Evolutionary conservation across 306 rosid species (phyloP).

Genomic region (Pachyrhizus erosus): DNA sequence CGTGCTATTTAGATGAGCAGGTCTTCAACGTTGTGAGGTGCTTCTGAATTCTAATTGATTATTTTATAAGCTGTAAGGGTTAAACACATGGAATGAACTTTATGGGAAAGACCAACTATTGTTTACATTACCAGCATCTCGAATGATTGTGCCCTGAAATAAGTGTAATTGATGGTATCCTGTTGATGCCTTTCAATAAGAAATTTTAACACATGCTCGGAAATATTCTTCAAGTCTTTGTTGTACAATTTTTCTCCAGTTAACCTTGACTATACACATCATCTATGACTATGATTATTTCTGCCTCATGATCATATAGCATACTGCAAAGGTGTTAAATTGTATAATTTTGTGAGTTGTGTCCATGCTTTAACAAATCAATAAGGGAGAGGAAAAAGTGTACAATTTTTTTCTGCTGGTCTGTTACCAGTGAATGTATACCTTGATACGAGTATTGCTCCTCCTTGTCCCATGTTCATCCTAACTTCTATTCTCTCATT

Average conservation of each 20-base stretch:
- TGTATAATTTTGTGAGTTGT: not conserved
- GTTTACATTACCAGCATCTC: not conserved
- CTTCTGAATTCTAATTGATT: slow-evolving; percentile 14
- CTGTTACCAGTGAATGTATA: not conserved
- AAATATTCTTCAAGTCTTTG: not conserved
- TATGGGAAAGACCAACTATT: not conserved
- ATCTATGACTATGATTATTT: not conserved
- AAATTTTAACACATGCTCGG: not conserved
- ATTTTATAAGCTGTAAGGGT: slow-evolving; percentile 22
- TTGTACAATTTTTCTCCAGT: not conserved
- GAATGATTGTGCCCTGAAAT: not conserved
- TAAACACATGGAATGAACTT: not conserved
- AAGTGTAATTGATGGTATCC: not conserved
- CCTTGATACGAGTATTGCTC: not conserved
- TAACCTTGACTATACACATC: slow-evolving; percentile 1
- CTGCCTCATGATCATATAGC: slow-evolving; percentile 6
- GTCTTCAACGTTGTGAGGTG: slow-evolving; percentile 39
- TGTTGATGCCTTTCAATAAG: slow-evolving; percentile 18
- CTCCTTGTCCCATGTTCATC: not conserved
- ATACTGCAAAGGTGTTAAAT: slow-evolving; percentile 1
- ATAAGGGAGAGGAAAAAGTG: not conserved
- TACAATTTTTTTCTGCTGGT: not conserved
- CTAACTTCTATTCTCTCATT: slow-evolving; percentile 8
- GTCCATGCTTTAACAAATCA: slow-evolving; percentile 24
- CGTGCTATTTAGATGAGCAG: slow-evolving; percentile 23